Conservation (phyloP, 805 yeast genomes). For the Scheffersomyces coipomensis region DNA sequence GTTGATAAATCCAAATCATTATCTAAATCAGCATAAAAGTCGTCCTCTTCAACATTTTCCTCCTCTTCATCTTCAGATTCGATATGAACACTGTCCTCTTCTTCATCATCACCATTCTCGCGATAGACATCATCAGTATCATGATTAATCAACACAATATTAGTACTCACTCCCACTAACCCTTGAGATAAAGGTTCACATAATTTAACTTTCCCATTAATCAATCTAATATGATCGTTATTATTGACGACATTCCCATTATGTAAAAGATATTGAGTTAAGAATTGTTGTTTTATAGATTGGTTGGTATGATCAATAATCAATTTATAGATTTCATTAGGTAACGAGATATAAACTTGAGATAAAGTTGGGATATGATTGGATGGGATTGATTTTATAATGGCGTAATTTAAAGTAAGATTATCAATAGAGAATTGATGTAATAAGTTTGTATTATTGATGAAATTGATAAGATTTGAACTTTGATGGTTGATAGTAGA, state of each 20-base stretch:
- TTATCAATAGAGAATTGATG: constrained; percentile 27
- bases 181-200: constrained; percentile 82
- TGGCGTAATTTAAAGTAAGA: constrained; percentile 42
- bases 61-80: constrained; percentile 5
- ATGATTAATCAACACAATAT: constrained; percentile 50
- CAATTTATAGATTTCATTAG: constrained; percentile 36
- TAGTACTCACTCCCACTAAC: constrained; percentile 41
- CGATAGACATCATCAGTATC: constrained; percentile 10
- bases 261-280: constrained; percentile 19
- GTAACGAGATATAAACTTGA: constrained; percentile 47
- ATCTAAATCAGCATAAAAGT: constrained; percentile 5
- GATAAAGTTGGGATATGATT: constrained; percentile 38
- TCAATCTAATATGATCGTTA: constrained; percentile 40
- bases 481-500: constrained; percentile 25
- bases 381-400: constrained; percentile 31
- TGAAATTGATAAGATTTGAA: constrained; percentile 32
- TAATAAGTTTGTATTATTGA: constrained; percentile 35
- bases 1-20: constrained; percentile 18
- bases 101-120: constrained; percentile 4
- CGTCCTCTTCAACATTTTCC: constrained; percentile 11
- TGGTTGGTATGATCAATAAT: constrained; percentile 28
- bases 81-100: constrained; percentile 3
- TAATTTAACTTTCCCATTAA: constrained; percentile 52
- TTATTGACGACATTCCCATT: constrained; percentile 32
- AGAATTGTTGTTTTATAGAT: constrained; percentile 32